These are phyloP conservation scores for Calamus simplicifolius DNA, from an alignment of 176 grass and related monocot genomes.

Conservation along the genomic window DNA sequence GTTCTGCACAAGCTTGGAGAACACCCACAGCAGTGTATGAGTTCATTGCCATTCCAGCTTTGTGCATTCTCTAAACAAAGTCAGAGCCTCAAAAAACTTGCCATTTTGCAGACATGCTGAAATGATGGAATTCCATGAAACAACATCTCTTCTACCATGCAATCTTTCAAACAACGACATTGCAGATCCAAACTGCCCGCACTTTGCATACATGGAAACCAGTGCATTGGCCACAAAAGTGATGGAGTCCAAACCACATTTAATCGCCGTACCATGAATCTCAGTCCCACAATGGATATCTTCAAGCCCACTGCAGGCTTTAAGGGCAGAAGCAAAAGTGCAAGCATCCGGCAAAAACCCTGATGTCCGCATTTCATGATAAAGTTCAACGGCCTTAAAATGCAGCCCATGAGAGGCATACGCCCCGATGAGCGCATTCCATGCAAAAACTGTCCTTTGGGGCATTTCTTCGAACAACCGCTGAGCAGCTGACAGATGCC, in stretches of 20 bases:
- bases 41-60: conserved; percentile 35
- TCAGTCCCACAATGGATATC: conserved; percentile 33
- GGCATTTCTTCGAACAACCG: conserved; percentile 70
- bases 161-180: conserved; percentile 53
- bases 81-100: conserved; percentile 45
- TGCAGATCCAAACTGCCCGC: conserved; percentile 43
- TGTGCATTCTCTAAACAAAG: conserved; percentile 70
- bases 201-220: conserved; percentile 82
- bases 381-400: conserved; percentile 29
- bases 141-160: conserved; percentile 38
- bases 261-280: conserved; percentile 53
- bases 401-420: conserved; percentile 34
- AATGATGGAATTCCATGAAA: conserved; percentile 85
- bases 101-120: conserved; percentile 55
- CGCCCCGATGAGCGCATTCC: conserved; percentile 83
- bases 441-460: conserved; percentile 59
- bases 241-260: conserved; percentile 33
- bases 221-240: conserved; percentile 74
- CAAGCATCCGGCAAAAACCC: conserved; percentile 54
- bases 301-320: conserved; percentile 39
- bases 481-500: conserved; percentile 32
- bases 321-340: conserved; percentile 70
- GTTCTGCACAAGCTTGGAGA: conserved; percentile 66
- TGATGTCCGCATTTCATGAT: conserved; percentile 29
- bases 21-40: conserved; percentile 65